Evolutionary conservation across 2,329 filamentous ascomycete genomes (phyloP).

Genomic region (Fusarium tricinctum): DNA sequence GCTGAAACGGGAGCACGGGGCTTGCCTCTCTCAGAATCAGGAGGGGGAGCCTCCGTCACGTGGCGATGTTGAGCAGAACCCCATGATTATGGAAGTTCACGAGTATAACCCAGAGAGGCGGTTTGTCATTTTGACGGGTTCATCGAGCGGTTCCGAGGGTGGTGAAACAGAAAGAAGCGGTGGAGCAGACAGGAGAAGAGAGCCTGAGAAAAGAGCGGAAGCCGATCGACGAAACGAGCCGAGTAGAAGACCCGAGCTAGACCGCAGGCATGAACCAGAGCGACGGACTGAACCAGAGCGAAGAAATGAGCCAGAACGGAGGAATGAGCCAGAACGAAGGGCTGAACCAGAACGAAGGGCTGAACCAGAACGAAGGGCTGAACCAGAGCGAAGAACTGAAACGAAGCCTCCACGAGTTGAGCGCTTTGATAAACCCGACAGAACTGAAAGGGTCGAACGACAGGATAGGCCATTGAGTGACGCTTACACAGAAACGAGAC

Average conservation of each 20-base stretch:
- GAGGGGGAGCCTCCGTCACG: slow-evolving; percentile 71
- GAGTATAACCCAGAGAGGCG: slow-evolving; percentile 73
- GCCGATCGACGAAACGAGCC: slow-evolving; percentile 16
- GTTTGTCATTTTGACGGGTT: slow-evolving; percentile 70
- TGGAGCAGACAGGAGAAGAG: slow-evolving; percentile 15
- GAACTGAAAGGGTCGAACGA: slow-evolving; percentile 28
- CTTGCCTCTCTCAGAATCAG: slow-evolving; percentile 44
- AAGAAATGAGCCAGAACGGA: slow-evolving; percentile 16
- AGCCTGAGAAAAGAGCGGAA: slow-evolving; percentile 19
- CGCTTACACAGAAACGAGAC: slow-evolving; percentile 23
- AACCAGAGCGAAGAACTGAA: background rate
- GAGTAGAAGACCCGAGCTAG: slow-evolving; percentile 11
- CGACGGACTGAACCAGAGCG: slow-evolving; percentile 27
- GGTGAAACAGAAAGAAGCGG: slow-evolving; percentile 46
- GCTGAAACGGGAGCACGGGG: slow-evolving; percentile 71
- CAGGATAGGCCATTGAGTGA: slow-evolving; percentile 27
- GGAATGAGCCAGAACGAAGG: slow-evolving; percentile 3
- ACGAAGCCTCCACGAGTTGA: slow-evolving; percentile 30
- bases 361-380: background rate
- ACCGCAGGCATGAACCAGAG: slow-evolving; percentile 44
- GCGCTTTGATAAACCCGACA: slow-evolving; percentile 26
- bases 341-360: too few relatives aligned
- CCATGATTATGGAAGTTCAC: slow-evolving; percentile 74
- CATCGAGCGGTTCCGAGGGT: slow-evolving; percentile 46
- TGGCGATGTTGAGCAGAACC: slow-evolving; percentile 77